Evolutionary conservation across 805 yeast species (phyloP).

Genomic region (Barnettozyma vustinii): DNA sequence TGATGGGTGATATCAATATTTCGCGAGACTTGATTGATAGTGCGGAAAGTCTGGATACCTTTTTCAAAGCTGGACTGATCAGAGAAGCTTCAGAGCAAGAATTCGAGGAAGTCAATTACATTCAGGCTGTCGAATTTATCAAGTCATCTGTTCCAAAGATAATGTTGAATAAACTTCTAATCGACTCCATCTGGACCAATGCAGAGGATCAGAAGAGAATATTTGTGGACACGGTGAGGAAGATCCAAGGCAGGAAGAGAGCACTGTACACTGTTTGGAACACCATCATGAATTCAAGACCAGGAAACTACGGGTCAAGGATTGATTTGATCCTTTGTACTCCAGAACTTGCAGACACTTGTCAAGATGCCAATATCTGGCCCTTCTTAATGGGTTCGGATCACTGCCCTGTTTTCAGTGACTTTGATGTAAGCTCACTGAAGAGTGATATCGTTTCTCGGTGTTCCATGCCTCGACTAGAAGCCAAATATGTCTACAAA

Average conservation of each 20-base stretch:
- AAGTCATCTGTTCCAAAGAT: constrained; percentile 36
- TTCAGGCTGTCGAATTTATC: constrained; percentile 30
- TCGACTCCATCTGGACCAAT: constrained; percentile 29
- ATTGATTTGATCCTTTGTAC: constrained; percentile 71
- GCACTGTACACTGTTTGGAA: constrained; percentile 93
- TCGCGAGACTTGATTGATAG: constrained; percentile 76
- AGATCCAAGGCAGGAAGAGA: constrained; percentile 46
- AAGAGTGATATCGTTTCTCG: not conserved
- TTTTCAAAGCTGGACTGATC: constrained; percentile 34
- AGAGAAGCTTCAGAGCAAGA: constrained; percentile 18
- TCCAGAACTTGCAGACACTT: constrained; percentile 26
- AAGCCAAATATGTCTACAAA: constrained; percentile 46
- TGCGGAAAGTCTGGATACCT: constrained; percentile 58
- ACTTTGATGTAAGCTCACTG: constrained; percentile 34
- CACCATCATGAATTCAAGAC: constrained; percentile 66
- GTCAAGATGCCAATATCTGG: constrained; percentile 48
- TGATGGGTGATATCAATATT: constrained; percentile 89
- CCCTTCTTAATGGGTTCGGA: constrained; percentile 79
- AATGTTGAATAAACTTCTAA: constrained; percentile 41
- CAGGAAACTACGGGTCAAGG: constrained; percentile 82
- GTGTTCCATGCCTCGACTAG: constrained; percentile 36
- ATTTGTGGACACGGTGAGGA: constrained; percentile 56
- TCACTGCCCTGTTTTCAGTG: constrained; percentile 88
- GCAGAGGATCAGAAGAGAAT: constrained; percentile 34
- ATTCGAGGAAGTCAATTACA: constrained; percentile 34